Conservation (phyloP, 169 alveolate species). For the Cyclospora cayetanensis region DNA sequence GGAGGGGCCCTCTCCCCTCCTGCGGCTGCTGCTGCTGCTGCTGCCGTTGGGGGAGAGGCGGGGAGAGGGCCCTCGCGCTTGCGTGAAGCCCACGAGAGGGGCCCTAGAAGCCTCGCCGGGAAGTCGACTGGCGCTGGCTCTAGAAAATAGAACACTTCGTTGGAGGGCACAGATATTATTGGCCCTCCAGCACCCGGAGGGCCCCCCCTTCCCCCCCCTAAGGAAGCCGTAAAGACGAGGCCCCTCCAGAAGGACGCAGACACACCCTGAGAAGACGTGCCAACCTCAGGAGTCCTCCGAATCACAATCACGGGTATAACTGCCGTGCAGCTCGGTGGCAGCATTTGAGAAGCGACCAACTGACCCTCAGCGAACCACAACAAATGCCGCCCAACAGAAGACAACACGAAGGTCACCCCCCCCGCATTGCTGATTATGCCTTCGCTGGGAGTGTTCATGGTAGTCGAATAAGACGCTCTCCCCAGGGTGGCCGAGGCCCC, state of each 20-base stretch:
- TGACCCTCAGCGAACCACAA: conserved; percentile 39
- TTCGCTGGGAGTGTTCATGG: too few relatives aligned
- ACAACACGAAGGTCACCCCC: not conserved
- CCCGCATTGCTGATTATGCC: not conserved
- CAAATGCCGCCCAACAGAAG: conserved; percentile 61
- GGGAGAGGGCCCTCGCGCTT: conserved; percentile 9
- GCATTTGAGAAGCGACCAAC: conserved; percentile 51
- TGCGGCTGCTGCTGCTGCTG: not conserved
- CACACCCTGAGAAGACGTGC: not conserved
- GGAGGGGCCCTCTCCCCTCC: not conserved
- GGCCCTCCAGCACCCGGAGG: not conserved
- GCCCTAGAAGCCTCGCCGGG: not conserved
- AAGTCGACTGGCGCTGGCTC: conserved; percentile 36
- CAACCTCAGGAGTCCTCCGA: not conserved
- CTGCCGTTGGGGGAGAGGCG: not conserved
- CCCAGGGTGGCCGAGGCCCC: not conserved
- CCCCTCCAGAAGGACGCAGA: not conserved
- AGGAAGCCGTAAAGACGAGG: conserved; percentile 8
- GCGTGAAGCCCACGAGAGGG: not conserved
- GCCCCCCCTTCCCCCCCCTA: too few relatives aligned
- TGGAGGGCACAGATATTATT: not conserved
- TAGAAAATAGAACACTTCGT: conserved; percentile 42
- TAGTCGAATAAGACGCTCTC: too few relatives aligned
- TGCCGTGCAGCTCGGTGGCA: conserved; percentile 60
- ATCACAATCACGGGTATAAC: conserved; percentile 64